Conservation (phyloP, 2,329 filamentous ascomycete genomes). For the Neonectria punicea region DNA sequence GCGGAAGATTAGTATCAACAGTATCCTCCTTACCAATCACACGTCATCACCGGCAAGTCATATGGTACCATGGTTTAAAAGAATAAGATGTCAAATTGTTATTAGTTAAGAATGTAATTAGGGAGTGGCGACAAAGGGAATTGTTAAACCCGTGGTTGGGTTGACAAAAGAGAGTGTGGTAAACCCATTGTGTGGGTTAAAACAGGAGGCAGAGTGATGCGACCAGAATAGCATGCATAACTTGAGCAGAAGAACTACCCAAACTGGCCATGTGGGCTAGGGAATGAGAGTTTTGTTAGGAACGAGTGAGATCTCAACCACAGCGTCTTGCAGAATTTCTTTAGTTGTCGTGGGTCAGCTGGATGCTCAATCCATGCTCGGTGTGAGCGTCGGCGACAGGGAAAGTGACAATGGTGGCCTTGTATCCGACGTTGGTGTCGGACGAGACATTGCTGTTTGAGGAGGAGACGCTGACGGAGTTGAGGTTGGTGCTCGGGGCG, state of each 20-base stretch:
- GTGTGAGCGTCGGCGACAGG: slow-evolving; percentile 28
- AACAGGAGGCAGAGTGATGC: not conserved
- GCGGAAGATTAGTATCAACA: not conserved
- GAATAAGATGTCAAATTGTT: not conserved
- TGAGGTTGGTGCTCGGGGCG: slow-evolving; percentile 8
- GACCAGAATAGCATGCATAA: not conserved
- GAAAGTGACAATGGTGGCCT: slow-evolving; percentile 26
- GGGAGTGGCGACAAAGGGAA: not conserved
- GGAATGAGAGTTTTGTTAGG: no score
- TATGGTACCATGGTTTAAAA: no score
- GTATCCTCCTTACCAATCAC: no score
- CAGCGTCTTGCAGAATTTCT: not conserved
- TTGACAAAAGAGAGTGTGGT: not conserved
- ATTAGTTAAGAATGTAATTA: not conserved
- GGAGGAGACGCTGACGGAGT: slow-evolving; percentile 11
- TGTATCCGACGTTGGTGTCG: slow-evolving; percentile 12
- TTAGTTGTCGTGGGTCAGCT: slow-evolving; percentile 4
- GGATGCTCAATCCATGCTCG: slow-evolving; percentile 18
- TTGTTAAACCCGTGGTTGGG: not conserved
- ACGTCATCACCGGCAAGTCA: no score
- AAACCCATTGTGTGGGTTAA: not conserved
- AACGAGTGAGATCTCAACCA: no score
- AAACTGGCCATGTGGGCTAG: not conserved
- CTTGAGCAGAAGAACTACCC: not conserved
- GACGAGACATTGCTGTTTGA: slow-evolving; percentile 5